Evolutionary conservation across 2,329 filamentous ascomycete genomes (phyloP), one percentile per base, ranked within the genome.

Genomic region (Fusarium sp.): DNA sequence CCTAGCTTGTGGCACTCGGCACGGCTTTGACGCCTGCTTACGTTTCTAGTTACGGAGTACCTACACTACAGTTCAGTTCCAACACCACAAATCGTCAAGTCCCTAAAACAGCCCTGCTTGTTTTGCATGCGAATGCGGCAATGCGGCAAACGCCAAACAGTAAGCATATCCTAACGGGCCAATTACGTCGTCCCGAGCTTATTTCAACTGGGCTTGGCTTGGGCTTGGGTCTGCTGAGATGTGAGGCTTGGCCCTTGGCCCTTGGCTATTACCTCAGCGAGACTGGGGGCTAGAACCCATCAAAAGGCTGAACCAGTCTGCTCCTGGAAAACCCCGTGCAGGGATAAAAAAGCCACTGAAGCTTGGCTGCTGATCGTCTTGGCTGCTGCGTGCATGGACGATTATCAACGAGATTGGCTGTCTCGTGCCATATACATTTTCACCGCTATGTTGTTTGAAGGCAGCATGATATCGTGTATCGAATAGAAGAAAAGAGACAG

Each of bases 341-440:
- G 54, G 65, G 64, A 33, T 55, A 22, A 17, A 14, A 39, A 49
- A 65, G 54, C 49, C 61, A 66, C 57, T 51, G 50, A 68, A 68
- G 65, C 65, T 68, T 68, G 65, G 65, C 65, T 62, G 65, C 45
- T 68, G 65, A 68, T 68, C 65, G 33, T 62, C 53, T 68, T 52
- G 41, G 48, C 57, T 61, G 54, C 17, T 17, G n/a, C 28, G 24
- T 39, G 47, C 26, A 50, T 53, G 63, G 52, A 52, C 60, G 54
- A 57, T 63, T 58, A 39, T 55, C 41, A 30, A 45, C 43, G 20
- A 51, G 33, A 26, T 37, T 15, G 22, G 24, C 35, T 17, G 32
- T 28, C 32, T 44, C 22, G 46, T 40, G n/a, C 26, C 39, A 45
- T 32, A 30, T 50, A 43, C 19, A 45, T 51, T 64, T 64, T 67